Conservation (phyloP, 257 asterid species). For the Salvia rosmarinus region DNA sequence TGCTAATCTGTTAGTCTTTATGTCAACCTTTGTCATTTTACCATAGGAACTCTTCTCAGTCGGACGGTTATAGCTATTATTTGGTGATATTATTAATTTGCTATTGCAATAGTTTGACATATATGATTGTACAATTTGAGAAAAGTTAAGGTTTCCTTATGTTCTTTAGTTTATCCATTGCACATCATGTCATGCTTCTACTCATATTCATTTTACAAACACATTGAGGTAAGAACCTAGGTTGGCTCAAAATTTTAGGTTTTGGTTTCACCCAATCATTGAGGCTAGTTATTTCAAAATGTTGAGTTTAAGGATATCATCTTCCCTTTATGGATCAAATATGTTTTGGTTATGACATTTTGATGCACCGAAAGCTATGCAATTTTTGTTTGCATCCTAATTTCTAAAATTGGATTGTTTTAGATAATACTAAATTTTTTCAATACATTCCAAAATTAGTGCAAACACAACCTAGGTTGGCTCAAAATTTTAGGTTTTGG, state of each 20-base stretch:
- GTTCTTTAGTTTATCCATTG: background rate
- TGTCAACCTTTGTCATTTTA: background rate
- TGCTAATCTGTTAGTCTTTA: background rate
- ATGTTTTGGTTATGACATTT: no score
- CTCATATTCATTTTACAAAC: background rate
- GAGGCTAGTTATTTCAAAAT: background rate
- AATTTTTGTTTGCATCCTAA: no score
- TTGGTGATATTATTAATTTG: background rate
- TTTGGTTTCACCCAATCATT: background rate
- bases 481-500: background rate
- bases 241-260: conserved; percentile 1
- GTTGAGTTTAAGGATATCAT: background rate
- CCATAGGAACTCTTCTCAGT: background rate
- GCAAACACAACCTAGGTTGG: conserved; percentile 8
- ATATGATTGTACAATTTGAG: conserved; percentile 4
- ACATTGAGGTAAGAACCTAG: background rate
- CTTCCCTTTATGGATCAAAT: background rate
- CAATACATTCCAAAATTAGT: no score
- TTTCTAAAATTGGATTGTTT: no score
- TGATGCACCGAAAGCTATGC: no score
- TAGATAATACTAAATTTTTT: no score
- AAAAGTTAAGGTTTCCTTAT: background rate
- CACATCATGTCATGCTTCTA: background rate
- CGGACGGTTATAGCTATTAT: background rate
- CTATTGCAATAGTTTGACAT: background rate